Evolutionary conservation across 2,329 filamentous ascomycete genomes (phyloP).

Genomic region (Paecilomyces variotii): DNA sequence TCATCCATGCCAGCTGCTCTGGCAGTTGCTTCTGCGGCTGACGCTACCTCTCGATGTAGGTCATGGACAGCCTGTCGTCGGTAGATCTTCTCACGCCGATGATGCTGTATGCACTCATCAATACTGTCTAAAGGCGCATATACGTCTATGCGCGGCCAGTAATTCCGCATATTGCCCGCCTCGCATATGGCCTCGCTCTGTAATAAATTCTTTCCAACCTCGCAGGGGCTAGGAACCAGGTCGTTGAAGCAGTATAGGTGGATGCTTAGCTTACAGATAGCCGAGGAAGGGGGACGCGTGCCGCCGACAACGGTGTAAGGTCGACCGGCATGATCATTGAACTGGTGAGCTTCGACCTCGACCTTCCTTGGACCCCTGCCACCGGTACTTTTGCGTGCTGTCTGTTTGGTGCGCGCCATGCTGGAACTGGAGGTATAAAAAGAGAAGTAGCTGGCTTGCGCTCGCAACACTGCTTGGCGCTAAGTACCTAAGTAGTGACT

Average conservation of each 20-base stretch:
- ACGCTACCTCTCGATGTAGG: conserved; percentile 1
- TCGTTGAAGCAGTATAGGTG: conserved; percentile 4
- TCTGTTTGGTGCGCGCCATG: conserved; percentile 3
- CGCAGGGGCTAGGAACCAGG: neutral
- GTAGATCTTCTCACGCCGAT: conserved; percentile 6
- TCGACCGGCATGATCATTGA: conserved; percentile 1
- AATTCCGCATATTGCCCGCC: conserved; percentile 10
- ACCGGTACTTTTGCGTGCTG: neutral
- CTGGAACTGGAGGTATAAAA: neutral
- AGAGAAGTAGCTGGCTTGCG: neutral
- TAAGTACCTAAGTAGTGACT: no score
- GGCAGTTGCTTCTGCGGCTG: neutral
- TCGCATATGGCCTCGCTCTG: neutral
- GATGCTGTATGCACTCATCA: conserved; percentile 9
- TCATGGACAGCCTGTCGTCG: conserved; percentile 1
- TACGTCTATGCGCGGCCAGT: conserved; percentile 9
- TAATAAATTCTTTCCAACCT: neutral
- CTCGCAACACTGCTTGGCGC: no score
- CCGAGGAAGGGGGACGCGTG: neutral
- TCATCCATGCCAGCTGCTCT: conserved; percentile 1
- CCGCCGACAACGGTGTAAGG: conserved; percentile 1
- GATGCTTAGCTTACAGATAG: conserved; percentile 3
- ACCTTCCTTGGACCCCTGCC: neutral
- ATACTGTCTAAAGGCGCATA: conserved; percentile 6
- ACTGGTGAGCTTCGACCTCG: neutral